Percentiles rank a stretch among this genome's conserved stretches.
Conservation (phyloP, 2,329 filamentous ascomycete genomes). For the Sclerotinia nivalis region DNA sequence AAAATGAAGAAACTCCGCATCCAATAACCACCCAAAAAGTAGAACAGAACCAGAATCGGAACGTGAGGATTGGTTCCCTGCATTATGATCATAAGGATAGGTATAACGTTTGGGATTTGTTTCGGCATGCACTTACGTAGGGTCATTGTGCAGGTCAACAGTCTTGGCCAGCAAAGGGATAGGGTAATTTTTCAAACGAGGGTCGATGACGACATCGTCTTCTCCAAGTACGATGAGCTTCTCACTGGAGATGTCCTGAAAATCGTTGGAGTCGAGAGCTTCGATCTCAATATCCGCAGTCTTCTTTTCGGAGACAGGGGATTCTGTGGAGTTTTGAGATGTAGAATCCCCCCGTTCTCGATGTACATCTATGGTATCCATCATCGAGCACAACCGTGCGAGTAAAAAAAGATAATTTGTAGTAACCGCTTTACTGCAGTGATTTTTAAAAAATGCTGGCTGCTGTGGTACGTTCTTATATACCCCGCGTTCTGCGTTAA, state of each 20-base stretch:
- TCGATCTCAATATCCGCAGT: conserved; percentile 3
- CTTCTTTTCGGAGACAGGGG: conserved; percentile 3
- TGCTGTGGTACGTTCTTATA: background rate
- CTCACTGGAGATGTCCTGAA: conserved; percentile 10
- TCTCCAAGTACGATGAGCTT: conserved; percentile 37
- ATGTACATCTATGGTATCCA: conserved; percentile 13
- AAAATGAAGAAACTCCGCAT: conserved; percentile 40
- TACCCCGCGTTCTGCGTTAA: background rate
- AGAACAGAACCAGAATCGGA: conserved; percentile 40
- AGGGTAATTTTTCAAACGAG: conserved; percentile 40
- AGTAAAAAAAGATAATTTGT: background rate
- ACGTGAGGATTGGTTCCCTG: conserved; percentile 42
- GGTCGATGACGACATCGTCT: conserved; percentile 40
- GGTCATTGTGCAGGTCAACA: conserved; percentile 41
- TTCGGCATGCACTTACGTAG: conserved; percentile 29
- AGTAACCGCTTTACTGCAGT: background rate
- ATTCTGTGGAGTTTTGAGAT: background rate
- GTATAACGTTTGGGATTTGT: background rate
- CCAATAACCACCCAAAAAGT: conserved; percentile 42
- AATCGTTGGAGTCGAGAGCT: conserved; percentile 11
- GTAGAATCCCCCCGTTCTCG: background rate
- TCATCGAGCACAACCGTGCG: background rate
- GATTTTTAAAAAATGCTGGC: background rate
- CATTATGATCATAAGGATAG: background rate
- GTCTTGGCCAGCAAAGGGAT: conserved; percentile 42